Evolutionary conservation across 108 stramenopile genomes (phyloP).

Genomic region (Nitzschia putrida): DNA sequence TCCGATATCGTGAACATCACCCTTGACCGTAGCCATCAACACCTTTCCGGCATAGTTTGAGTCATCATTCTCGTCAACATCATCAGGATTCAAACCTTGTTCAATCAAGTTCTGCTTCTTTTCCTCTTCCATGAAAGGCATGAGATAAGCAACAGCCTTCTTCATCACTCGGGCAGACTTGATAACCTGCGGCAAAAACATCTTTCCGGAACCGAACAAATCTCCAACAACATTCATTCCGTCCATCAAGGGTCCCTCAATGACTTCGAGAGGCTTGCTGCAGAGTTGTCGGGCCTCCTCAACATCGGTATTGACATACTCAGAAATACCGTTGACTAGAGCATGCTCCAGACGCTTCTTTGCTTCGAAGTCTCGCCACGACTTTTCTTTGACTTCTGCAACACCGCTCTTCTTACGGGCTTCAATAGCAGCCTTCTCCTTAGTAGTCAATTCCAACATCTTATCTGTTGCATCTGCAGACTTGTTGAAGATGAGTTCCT

Average conservation of each 20-base stretch:
- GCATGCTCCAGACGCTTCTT: constrained; percentile 94
- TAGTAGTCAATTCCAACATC: constrained; percentile 87
- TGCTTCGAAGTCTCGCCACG: constrained; percentile 87
- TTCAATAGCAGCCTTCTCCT: constrained; percentile 85
- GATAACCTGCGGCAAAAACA: constrained; percentile 99
- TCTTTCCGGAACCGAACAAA: constrained; percentile 98
- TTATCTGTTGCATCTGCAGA: constrained; percentile 89
- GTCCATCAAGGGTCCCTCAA: constrained; percentile 99
- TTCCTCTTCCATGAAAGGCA: constrained; percentile 99
- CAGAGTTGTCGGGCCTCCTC: constrained; percentile 82
- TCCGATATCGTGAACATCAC: constrained; percentile 99
- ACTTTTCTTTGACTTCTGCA: constrained; percentile 62
- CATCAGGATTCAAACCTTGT: constrained; percentile 85
- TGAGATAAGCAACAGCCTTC: constrained; percentile 98
- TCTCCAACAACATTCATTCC: constrained; percentile 99
- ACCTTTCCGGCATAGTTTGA: constrained; percentile 93
- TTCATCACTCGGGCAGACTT: constrained; percentile 99
- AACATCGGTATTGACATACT: constrained; percentile 88
- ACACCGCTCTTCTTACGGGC: constrained; percentile 77
- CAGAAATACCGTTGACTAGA: constrained; percentile 96
- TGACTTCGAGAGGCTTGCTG: constrained; percentile 91
- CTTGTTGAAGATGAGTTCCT: constrained; percentile 89
- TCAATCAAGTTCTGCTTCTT: constrained; percentile 86
- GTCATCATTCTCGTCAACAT: constrained; percentile 81
- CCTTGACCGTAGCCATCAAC: constrained; percentile 99